A percentile compares a stretch with the other conserved stretches of the same genome.
phyloP scores from a whole-genome alignment of 768 basidiomycete species.

The Tricholoma bakamatsutake region DNA sequence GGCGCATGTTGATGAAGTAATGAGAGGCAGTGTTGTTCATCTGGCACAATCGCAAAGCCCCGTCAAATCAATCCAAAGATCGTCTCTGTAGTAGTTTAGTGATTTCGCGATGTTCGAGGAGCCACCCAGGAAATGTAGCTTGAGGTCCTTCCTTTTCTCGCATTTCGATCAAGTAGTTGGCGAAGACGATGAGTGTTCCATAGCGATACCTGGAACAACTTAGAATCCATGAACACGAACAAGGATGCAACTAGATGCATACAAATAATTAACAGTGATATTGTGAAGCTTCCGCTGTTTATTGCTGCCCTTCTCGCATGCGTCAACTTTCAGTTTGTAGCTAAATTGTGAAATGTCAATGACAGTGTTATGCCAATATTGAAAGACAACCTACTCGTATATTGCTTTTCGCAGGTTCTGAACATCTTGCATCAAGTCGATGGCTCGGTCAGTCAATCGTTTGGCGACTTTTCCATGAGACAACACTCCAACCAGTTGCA shows the following conservation, averaged over 20 bases:
- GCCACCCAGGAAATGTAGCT: slow-evolving; percentile 75
- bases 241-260: slow-evolving; percentile 12
- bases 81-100: slow-evolving; percentile 61
- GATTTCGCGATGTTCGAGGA: slow-evolving; percentile 80
- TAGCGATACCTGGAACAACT: slow-evolving; percentile 63
- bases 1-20: background rate
- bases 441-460: slow-evolving; percentile 77
- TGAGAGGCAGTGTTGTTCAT: too few relatives aligned
- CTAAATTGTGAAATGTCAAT: slow-evolving; percentile 33
- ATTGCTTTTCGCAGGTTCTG: slow-evolving; percentile 95
- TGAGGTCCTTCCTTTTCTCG: slow-evolving; percentile 28
- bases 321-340: slow-evolving; percentile 87
- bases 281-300: slow-evolving; percentile 74
- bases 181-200: slow-evolving; percentile 87
- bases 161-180: slow-evolving; percentile 88
- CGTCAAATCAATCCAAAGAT: slow-evolving; percentile 46
- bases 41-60: background rate
- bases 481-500: slow-evolving; percentile 89
- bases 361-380: background rate
- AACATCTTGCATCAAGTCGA: slow-evolving; percentile 93
- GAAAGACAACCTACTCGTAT: slow-evolving; percentile 63
- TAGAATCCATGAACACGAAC: background rate
- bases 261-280: slow-evolving; percentile 88
- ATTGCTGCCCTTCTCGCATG: slow-evolving; percentile 68
- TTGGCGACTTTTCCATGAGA: slow-evolving; percentile 93